These are phyloP conservation scores for Starmerella vaccinii DNA, from an alignment of 805 yeast species.

Conservation along the genomic window DNA sequence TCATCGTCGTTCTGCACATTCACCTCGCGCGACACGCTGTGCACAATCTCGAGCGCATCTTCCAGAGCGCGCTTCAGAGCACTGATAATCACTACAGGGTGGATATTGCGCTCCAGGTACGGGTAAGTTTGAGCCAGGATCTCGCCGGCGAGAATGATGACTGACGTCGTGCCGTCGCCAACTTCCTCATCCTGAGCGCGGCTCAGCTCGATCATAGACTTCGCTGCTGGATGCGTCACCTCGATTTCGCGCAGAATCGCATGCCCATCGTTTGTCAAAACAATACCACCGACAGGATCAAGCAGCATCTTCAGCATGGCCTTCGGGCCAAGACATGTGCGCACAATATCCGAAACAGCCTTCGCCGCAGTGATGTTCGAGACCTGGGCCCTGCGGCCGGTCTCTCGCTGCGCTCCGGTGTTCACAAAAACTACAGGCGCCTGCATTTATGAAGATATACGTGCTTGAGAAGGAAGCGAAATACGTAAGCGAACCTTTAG, in stretches of 20 bases:
- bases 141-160: conserved; percentile 93
- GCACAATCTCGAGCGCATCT: conserved; percentile 83
- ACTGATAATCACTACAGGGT: conserved; percentile 91
- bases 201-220: conserved; percentile 92
- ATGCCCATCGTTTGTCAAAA: conserved; percentile 95
- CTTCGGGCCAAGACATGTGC: conserved; percentile 97
- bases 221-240: conserved; percentile 94
- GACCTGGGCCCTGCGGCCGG: conserved; percentile 94
- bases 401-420: conserved; percentile 83
- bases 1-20: conserved; percentile 77
- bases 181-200: conserved; percentile 98
- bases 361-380: conserved; percentile 99
- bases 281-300: conserved; percentile 92
- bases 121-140: conserved; percentile 92
- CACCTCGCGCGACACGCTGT: conserved; percentile 70
- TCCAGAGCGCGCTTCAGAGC: conserved; percentile 83
- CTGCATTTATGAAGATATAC: conserved; percentile 40
- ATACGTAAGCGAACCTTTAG: background rate
- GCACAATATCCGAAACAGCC: conserved; percentile 93
- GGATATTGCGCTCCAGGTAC: conserved; percentile 82
- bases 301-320: conserved; percentile 97
- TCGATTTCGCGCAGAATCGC: conserved; percentile 96
- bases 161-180: conserved; percentile 98
- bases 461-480: background rate
- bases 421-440: conserved; percentile 80